Base-by-base conservation (phyloP, 148 eudicot species). In the Nepenthes mirabilis region DNA sequence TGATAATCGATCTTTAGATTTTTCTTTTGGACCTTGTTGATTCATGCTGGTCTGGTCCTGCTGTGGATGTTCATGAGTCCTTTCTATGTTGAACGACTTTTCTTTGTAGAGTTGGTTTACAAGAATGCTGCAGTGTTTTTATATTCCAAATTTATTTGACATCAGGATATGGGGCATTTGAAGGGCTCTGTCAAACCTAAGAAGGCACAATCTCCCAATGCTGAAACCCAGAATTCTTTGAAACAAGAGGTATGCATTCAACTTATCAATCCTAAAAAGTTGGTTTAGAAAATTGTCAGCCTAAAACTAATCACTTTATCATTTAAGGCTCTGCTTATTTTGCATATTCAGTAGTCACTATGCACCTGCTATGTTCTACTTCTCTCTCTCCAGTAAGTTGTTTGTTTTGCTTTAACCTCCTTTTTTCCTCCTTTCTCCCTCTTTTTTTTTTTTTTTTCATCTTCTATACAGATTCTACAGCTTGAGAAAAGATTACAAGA, bases 401-500 rank as follows among this genome's bases (percentile, higher is more conserved):
- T 36, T 14, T 23, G 23, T 23, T 23, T 23, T 23, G 23, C 23
- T 23, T 23, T 23, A 23, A 23, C 23, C 23, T 0, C 23, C 23
- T 23, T 23, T 23, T 23, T 3, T 14, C 12, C n/a, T 11, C 7
- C 2, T 37, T 37, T 35, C 14, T 61, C 14, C 54, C 12, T 51
- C 2, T 14, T 33, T 37, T 47, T 13, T 36, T 6, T 23, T 47
- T 23, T 57, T 43, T 11, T 32, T 3, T 14, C 10, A 33, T 13
- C 52, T 3, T 63, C 36, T 49, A 52, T 2, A 43, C 34, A 91
- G 98, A 91, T 91, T 78, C 59, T 78, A 67, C 83, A 73, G 59
- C 90, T 91, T 1, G 98, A 91, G 79, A 85, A 83, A 72, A 82
- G 88, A 73, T 73, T 91, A 58, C 84, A 83, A 56, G 79, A 75